Evolutionary conservation across 169 alveolate genomes (phyloP).

Genomic region (Fabrea salina): DNA sequence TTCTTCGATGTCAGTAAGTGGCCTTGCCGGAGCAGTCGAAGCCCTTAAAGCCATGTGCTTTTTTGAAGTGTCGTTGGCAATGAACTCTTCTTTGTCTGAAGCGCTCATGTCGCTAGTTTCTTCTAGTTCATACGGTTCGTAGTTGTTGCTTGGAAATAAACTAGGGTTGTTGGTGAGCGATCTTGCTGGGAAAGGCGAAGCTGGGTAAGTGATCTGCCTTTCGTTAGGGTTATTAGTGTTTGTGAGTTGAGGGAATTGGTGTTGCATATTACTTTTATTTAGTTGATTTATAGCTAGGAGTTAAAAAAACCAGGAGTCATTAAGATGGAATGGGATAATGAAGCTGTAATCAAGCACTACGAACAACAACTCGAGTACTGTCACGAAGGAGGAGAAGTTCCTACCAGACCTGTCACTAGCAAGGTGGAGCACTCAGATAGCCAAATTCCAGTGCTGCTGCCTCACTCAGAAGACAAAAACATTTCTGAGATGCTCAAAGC

Average conservation of each 20-base stretch:
- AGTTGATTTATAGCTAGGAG: no score
- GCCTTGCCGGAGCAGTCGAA: constrained; percentile 74
- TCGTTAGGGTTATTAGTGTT: background rate
- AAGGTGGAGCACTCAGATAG: background rate
- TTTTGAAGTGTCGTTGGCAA: background rate
- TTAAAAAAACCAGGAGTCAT: no score
- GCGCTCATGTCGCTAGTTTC: background rate
- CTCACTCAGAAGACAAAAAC: background rate
- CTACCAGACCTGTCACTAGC: background rate
- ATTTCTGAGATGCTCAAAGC: background rate
- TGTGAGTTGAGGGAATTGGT: background rate
- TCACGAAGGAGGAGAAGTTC: background rate
- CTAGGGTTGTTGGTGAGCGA: no score
- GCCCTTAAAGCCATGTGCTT: constrained; percentile 45
- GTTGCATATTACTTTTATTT: no score
- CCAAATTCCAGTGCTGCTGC: constrained; percentile 2
- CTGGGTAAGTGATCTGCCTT: background rate
- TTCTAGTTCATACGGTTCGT: no score
- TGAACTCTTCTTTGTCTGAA: background rate
- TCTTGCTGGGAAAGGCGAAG: no score
- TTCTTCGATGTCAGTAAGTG: constrained; percentile 70
- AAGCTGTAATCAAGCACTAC: background rate
- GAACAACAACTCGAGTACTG: background rate
- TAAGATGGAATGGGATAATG: background rate
- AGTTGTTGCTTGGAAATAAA: no score